These are phyloP conservation scores for Eragrostis curvula DNA, from an alignment of 176 grass and related monocot genomes.

Conservation along the genomic window DNA sequence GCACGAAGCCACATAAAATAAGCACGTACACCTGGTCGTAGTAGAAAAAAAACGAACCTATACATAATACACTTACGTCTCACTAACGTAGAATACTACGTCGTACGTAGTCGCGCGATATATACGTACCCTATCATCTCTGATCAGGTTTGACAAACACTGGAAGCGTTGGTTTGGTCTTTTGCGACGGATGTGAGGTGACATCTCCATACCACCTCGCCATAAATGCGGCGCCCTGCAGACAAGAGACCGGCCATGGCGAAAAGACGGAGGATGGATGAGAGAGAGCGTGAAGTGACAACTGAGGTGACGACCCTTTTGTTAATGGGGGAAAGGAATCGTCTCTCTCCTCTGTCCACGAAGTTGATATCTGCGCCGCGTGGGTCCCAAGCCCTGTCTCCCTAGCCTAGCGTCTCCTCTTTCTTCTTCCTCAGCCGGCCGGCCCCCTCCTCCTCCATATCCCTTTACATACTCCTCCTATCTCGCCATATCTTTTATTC, in stretches of 20 bases:
- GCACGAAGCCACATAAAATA: too few relatives aligned
- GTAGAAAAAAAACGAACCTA: too few relatives aligned
- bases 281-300: slow-evolving; percentile 49
- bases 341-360: not conserved
- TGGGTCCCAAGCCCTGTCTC: slow-evolving; percentile 23
- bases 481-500: not conserved
- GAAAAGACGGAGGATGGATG: slow-evolving; percentile 26
- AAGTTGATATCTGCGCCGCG: slow-evolving; percentile 57
- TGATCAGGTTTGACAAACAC: too few relatives aligned
- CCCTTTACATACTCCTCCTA: too few relatives aligned
- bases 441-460: too few relatives aligned
- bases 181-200: slow-evolving; percentile 23
- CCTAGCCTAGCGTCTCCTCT: not conserved
- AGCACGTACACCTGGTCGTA: too few relatives aligned
- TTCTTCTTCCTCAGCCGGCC: not conserved
- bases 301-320: slow-evolving; percentile 47
- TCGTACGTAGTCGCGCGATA: too few relatives aligned
- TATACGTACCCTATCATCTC: too few relatives aligned
- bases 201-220: slow-evolving; percentile 40
- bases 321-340: slow-evolving; percentile 29
- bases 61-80: too few relatives aligned
- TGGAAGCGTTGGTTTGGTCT: too few relatives aligned
- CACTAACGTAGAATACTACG: too few relatives aligned
- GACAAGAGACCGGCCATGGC: slow-evolving; percentile 36
- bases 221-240: slow-evolving; percentile 39